phyloP scores from a whole-genome alignment of 371 early-diverging fungal genomes.

The Choanephora cucurbitarum region DNA sequence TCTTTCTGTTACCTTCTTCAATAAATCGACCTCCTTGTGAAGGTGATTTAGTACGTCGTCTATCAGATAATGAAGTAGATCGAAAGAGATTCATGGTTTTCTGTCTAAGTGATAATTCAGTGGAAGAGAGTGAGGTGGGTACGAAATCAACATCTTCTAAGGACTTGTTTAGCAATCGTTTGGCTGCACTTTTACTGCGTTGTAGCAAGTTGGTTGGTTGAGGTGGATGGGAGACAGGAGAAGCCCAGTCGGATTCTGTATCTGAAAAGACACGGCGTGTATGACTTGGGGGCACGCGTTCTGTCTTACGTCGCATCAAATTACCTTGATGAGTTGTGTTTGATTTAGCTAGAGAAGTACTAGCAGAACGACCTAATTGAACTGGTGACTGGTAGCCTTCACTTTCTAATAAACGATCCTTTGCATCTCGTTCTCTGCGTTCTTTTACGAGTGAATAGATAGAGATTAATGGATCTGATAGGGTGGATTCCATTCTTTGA shows the following conservation, averaged over 20 bases:
- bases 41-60: constrained; percentile 4
- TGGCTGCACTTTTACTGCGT: constrained; percentile 29
- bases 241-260: constrained; percentile 18
- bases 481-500: constrained; percentile 35
- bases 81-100: constrained; percentile 25
- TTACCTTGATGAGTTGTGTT: neutral
- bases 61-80: constrained; percentile 19
- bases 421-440: constrained; percentile 42
- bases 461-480: constrained; percentile 70
- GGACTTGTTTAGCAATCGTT: constrained; percentile 17
- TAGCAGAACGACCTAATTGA: constrained; percentile 26
- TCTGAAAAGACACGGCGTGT: neutral
- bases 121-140: too few relatives aligned
- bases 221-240: constrained; percentile 17
- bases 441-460: constrained; percentile 89
- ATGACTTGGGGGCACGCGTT: constrained; percentile 27
- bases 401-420: constrained; percentile 9
- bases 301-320: constrained; percentile 22
- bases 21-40: constrained; percentile 11
- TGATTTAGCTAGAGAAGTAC: constrained; percentile 22
- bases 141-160: too few relatives aligned
- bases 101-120: constrained; percentile 16
- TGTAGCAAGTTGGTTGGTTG: constrained; percentile 10
- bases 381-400: constrained; percentile 22
- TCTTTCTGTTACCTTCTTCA: constrained; percentile 20